Evolutionary conservation across 208 protist genomes (phyloP), one percentile per base, ranked within the genome.

Genomic region (Trypanosoma melophagium): DNA sequence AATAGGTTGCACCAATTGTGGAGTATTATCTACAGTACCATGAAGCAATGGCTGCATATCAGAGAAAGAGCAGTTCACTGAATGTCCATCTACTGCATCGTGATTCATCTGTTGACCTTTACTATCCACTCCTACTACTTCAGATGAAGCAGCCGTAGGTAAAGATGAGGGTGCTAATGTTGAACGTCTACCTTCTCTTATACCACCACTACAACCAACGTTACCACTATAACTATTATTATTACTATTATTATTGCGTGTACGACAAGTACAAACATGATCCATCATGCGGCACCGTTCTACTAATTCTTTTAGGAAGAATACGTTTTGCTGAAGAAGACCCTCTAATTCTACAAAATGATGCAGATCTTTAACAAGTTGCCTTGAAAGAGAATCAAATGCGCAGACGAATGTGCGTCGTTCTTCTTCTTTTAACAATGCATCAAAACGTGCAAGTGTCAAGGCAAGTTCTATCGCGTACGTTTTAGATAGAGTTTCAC

Each of bases 381-480:
- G 62, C 22, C 66, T 64, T 24, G 88, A 70, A 51, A 93, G 76
- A 55, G 74, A 59, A 66, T 93, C 82, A 45, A 84, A 81, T 24
- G 83, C 79, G 53, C 77, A 78, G n/a, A 95, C 83, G 68, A 93
- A 87, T 25, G 81, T 45, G 16, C 81, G 69, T 8, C 87, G 71
- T 74, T 95, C 90, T 53, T 89, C 81, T 35, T 74, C 64, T 21
- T 74, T 77, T 44, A 95, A 71, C 14, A 81, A 60, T 17, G 83
- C 81, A 57, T 95, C 90, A 42, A 95, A 63, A 47, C 83, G 80
- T 19, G 78, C 71, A 40, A 95, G 77, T 3, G 82, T 83, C 40
- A 93, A 80, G 52, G 89, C 41, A 58, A 95, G 76, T 47, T 95
- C 87, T 17, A 95, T 65, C 10, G 79, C 71, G 74, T 95, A 95